Percentiles rank a stretch among this genome's conserved stretches.
These are phyloP conservation scores for Bombardia bombarda DNA, from an alignment of 495 filamentous ascomycete genomes.

Conservation along the genomic window DNA sequence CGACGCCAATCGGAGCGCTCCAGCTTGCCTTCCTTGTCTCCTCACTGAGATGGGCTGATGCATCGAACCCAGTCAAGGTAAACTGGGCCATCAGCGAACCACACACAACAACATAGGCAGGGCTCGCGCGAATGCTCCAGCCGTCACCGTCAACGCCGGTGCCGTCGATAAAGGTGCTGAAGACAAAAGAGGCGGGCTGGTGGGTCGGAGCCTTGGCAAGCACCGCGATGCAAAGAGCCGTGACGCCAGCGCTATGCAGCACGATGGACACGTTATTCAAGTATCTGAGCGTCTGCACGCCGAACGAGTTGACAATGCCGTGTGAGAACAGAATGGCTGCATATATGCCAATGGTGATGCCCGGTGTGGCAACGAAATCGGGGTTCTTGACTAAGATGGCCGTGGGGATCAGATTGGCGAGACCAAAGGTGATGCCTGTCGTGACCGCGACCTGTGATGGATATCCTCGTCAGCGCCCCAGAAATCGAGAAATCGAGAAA, in stretches of 20 bases:
- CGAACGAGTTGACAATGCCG: conserved; percentile 50
- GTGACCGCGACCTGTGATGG: conserved; percentile 55
- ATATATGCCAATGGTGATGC: conserved; percentile 53
- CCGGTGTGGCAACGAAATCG: conserved; percentile 40
- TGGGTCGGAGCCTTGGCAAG: conserved; percentile 55
- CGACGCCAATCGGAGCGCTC: conserved; percentile 53
- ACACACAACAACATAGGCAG: conserved; percentile 45
- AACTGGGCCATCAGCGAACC: conserved; percentile 50
- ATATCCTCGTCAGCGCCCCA: no score
- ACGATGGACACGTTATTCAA: conserved; percentile 56
- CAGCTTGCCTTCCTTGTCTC: conserved; percentile 53
- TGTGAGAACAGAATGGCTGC: conserved; percentile 53
- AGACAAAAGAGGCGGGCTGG: conserved; percentile 52
- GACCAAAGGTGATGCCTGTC: conserved; percentile 60
- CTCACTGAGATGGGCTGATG: conserved; percentile 46
- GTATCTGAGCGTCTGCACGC: conserved; percentile 46
- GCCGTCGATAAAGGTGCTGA: conserved; percentile 49
- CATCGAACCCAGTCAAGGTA: conserved; percentile 29
- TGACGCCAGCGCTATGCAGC: conserved; percentile 51
- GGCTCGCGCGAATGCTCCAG: conserved; percentile 30
- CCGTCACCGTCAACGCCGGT: conserved; percentile 38
- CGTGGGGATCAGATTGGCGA: conserved; percentile 51
- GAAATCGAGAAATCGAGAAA: no score
- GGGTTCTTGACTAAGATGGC: conserved; percentile 48
- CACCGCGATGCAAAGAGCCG: conserved; percentile 49